Percentiles rank a stretch among this genome's conserved stretches.
phyloP scores from a whole-genome alignment of 2,329 filamentous ascomycete species.

The Pseudogymnoascus sp. region DNA sequence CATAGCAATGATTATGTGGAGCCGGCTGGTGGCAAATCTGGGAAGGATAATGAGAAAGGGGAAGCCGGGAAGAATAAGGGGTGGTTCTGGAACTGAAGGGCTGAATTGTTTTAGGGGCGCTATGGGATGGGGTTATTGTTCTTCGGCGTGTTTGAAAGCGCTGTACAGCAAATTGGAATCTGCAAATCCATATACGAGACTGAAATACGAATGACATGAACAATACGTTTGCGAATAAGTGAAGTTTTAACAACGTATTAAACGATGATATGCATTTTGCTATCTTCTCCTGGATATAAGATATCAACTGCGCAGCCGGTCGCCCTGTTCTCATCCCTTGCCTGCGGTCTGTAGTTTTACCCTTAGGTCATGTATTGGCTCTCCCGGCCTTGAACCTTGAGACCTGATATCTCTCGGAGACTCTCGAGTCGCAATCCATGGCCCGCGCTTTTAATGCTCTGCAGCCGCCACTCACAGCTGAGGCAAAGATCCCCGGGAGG shows the following conservation, averaged over 20 bases:
- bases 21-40: not conserved
- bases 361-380: not conserved
- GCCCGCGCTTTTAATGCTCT: not conserved
- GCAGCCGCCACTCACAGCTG: not conserved
- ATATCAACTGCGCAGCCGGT: not conserved
- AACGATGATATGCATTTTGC: not conserved
- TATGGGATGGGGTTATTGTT: not conserved
- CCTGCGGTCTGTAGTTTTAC: not conserved
- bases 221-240: not conserved
- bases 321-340: not conserved
- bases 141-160: not conserved
- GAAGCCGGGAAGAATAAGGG: slow-evolving; percentile 16
- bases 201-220: slow-evolving; percentile 1
- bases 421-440: not conserved
- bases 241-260: not conserved
- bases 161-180: not conserved
- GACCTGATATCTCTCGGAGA: not conserved
- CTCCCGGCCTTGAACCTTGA: not conserved
- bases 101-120: not conserved
- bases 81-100: slow-evolving; percentile 24
- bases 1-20: not conserved
- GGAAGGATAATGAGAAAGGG: not conserved
- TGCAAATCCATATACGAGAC: not conserved
- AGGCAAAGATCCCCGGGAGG: not conserved
- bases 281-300: not conserved